Percentiles rank a stretch among this genome's conserved stretches.
These are phyloP conservation scores for Gentiana dahurica DNA, from an alignment of 257 asterid species.

Conservation along the genomic window DNA sequence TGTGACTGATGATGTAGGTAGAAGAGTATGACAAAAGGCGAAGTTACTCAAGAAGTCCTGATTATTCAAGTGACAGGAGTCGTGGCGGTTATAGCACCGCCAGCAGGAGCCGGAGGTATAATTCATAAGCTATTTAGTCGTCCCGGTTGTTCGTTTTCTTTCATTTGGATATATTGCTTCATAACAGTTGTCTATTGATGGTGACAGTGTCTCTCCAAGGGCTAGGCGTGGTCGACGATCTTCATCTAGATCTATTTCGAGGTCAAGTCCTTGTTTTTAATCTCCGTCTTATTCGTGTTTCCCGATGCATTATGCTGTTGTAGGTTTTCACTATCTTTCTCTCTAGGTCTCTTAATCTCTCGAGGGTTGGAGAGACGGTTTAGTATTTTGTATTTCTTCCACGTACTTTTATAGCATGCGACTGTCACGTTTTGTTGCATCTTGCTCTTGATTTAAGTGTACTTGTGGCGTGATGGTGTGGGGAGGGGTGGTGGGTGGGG, in stretches of 20 bases:
- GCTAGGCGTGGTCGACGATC: slow-evolving; percentile 24
- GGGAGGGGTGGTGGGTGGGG: slow-evolving; percentile 9
- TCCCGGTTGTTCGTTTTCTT: no score
- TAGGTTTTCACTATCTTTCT: no score
- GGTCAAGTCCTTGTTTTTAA: slow-evolving; percentile 36
- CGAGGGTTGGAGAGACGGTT: no score
- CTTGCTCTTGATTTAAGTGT: no score
- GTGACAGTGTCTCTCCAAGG: slow-evolving; percentile 43
- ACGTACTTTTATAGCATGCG: not conserved
- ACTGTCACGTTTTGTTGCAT: not conserved
- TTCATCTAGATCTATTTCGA: slow-evolving; percentile 43
- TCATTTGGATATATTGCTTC: no score
- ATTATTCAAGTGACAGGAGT: slow-evolving; percentile 57
- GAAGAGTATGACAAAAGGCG: slow-evolving; percentile 49
- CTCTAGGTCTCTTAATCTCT: no score
- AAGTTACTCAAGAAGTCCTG: slow-evolving; percentile 51
- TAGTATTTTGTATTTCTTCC: not conserved
- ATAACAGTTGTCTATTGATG: not conserved
- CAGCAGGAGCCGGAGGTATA: slow-evolving; percentile 40
- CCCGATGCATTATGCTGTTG: no score
- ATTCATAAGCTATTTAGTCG: not conserved
- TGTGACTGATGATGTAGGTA: slow-evolving; percentile 28
- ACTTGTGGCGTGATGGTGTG: not conserved
- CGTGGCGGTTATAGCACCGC: slow-evolving; percentile 32
- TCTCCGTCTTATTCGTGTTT: slow-evolving; percentile 27